A percentile compares a stretch with the other conserved stretches of the same genome.
Evolutionary conservation across 2,329 filamentous ascomycete species (phyloP).

Genomic region (Mycosphaerella sp.): DNA sequence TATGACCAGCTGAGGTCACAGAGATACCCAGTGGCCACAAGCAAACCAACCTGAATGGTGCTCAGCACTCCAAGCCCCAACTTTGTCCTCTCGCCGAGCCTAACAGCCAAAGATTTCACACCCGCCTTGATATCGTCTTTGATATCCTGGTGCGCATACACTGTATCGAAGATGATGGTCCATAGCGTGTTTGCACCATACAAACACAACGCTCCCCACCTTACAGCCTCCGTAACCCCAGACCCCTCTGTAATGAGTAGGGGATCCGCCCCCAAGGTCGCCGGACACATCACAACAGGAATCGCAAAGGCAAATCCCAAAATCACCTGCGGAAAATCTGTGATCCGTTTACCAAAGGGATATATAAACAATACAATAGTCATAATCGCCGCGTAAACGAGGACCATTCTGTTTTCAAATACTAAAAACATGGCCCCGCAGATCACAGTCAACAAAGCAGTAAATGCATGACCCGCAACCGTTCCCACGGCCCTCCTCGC

Average conservation of each 20-base stretch:
- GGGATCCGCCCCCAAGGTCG: conserved; percentile 7
- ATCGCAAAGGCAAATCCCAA: conserved; percentile 14
- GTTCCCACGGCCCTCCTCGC: conserved; percentile 13
- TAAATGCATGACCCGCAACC: conserved; percentile 10
- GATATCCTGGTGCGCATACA: conserved; percentile 16
- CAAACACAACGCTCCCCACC: conserved; percentile 4
- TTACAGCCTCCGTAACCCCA: background rate
- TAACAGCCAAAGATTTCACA: conserved; percentile 13
- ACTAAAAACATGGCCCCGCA: conserved; percentile 6
- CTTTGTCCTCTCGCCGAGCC: conserved; percentile 11
- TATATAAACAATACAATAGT: conserved; percentile 9
- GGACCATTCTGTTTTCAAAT: background rate
- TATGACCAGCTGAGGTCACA: conserved; percentile 9
- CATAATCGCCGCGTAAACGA: conserved; percentile 5
- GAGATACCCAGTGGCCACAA: conserved; percentile 6
- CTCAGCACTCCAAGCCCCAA: conserved; percentile 8
- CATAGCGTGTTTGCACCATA: conserved; percentile 11
- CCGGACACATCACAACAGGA: conserved; percentile 13
- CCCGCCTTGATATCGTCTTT: conserved; percentile 17
- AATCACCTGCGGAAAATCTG: conserved; percentile 14
- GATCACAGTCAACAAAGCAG: conserved; percentile 3
- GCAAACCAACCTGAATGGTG: conserved; percentile 9
- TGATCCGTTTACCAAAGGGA: conserved; percentile 14
- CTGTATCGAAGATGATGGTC: conserved; percentile 16
- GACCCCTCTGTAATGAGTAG: background rate